Evolutionary conservation across 2,329 filamentous ascomycete species (phyloP), one percentile per base, ranked within the genome.

Genomic region (Mariannaea elegans): DNA sequence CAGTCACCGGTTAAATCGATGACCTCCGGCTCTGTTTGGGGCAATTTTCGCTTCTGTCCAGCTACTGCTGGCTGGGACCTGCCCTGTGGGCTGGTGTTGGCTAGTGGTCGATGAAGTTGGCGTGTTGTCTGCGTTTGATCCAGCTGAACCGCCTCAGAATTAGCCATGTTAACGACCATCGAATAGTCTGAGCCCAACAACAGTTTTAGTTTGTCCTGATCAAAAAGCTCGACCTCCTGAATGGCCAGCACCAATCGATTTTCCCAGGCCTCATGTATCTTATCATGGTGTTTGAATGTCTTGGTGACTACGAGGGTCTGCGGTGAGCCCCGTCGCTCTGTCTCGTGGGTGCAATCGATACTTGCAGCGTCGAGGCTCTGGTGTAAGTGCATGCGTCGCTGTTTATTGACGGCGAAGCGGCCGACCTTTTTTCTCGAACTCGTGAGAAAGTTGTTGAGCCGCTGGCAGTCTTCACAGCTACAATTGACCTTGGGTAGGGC

Each of bases 401-500:
- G 6, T 24, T 70, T 61, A 13, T 23, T 55, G 9, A 70, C 34
- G 9, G 54, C 0, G 34, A 74, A 69, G 0, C 18, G 47, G 3
- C 23, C 49, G 10, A 60, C 39, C 1, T 12, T 27, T 13, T 56
- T 8, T 4, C 42, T 16, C 12, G 57, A 48, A 23, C 60, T 39
- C 8, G 21, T 18, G 12, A 77, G 71, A 58, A 76, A 76, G 0
- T 1, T 5, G 47, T 72, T 72, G 7, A 77, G 57, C 0, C 4
- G 0, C 1, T 2, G 4, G 53, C 75, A 77, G 45, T 72, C 66
- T 7, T 0, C 0, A 38, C 75, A 76, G 6, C 2, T 1, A 53
- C 72, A 75, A 8, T 14, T 2, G 24, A 67, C 59, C 3, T 14
- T 13, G 8, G 24, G 45, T 12, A 59, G 52, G 3, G n/a, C 48